phyloP scores from a whole-genome alignment of 23 red algal species.

The Pyropia yezoensis region DNA sequence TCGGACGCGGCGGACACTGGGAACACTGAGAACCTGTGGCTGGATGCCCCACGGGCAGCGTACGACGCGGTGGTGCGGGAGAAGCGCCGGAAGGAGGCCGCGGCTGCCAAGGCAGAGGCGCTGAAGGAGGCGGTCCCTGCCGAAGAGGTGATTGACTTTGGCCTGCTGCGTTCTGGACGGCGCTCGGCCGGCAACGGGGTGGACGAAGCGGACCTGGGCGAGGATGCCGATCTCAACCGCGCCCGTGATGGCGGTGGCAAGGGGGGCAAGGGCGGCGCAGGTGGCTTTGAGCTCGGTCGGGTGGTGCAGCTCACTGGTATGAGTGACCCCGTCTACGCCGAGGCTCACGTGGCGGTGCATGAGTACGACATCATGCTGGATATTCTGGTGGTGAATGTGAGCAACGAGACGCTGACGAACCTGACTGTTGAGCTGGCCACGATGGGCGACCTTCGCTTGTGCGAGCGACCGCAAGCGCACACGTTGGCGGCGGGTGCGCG shows the following conservation, averaged over 20 bases:
- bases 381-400: constrained; percentile 79
- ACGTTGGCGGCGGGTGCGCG: constrained; percentile 60
- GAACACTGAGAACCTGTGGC: constrained; percentile 18
- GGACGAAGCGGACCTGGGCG: constrained; percentile 55
- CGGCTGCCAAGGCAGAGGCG: constrained; percentile 45
- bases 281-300: constrained; percentile 56
- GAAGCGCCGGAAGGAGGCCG: constrained; percentile 44
- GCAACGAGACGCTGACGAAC: constrained; percentile 72
- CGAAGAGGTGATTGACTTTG: constrained; percentile 78
- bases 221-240: constrained; percentile 18
- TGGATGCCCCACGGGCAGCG: constrained; percentile 48
- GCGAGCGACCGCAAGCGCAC: constrained; percentile 84
- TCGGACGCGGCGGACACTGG: neutral
- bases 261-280: constrained; percentile 11
- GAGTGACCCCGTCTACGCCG: constrained; percentile 94
- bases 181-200: constrained; percentile 29
- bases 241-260: constrained; percentile 2
- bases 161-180: constrained; percentile 54
- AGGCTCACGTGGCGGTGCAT: constrained; percentile 85
- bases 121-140: constrained; percentile 60
- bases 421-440: constrained; percentile 88
- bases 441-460: constrained; percentile 91
- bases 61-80: constrained; percentile 68
- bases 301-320: constrained; percentile 83
- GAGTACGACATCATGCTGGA: constrained; percentile 98